phyloP scores from a whole-genome alignment of 192 early-diverging fungal species.

The Coemansia erecta region DNA sequence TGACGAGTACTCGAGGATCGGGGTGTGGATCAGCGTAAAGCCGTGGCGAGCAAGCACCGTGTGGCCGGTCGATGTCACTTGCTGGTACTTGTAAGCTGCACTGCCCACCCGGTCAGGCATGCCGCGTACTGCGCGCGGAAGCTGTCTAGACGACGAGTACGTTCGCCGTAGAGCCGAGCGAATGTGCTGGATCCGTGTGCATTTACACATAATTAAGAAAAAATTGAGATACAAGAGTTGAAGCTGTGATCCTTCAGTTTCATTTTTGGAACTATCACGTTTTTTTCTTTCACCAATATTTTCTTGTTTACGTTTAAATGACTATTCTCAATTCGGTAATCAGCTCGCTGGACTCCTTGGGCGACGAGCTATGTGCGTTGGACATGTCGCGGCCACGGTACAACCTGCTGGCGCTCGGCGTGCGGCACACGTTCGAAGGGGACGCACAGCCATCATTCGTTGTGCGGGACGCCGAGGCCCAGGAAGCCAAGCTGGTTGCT shows the following conservation, averaged over 20 bases:
- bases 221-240: slow-evolving; percentile 1
- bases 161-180: not conserved
- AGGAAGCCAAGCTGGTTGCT: slow-evolving; percentile 50
- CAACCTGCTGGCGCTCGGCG: slow-evolving; percentile 38
- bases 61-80: slow-evolving; percentile 46
- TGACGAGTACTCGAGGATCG: slow-evolving; percentile 63
- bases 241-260: too few species aligned
- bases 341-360: slow-evolving; percentile 34
- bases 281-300: not conserved
- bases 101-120: slow-evolving; percentile 62
- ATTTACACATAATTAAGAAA: not conserved
- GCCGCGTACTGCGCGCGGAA: slow-evolving; percentile 57
- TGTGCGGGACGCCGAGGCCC: slow-evolving; percentile 43
- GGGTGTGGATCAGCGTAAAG: slow-evolving; percentile 62
- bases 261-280: not conserved
- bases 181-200: not conserved
- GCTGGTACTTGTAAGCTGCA: slow-evolving; percentile 44
- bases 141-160: not conserved
- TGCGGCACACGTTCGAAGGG: slow-evolving; percentile 38
- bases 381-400: slow-evolving; percentile 42
- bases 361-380: slow-evolving; percentile 40
- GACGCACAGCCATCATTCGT: slow-evolving; percentile 39
- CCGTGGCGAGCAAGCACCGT: slow-evolving; percentile 49
- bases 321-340: slow-evolving; percentile 35
- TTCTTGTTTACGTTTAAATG: slow-evolving; percentile 17